phyloP scores from a whole-genome alignment of 768 basidiomycete species.

The Tulasnella sp. region DNA sequence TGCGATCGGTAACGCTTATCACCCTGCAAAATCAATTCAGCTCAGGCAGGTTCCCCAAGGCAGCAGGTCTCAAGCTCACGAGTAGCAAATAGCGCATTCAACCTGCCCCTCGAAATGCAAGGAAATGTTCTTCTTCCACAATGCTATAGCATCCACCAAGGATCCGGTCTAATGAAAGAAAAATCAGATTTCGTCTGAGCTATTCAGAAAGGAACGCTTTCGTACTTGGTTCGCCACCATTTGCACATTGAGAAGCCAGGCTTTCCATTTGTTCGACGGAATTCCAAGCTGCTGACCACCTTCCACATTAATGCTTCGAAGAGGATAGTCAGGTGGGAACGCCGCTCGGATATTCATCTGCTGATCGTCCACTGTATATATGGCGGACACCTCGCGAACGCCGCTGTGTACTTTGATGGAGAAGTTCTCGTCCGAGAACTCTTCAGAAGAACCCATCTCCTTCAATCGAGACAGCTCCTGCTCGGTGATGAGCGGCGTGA shows the following conservation, averaged over 20 bases:
- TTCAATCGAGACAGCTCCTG: conserved; percentile 70
- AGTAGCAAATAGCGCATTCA: conserved; percentile 95
- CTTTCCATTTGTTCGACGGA: conserved; percentile 79
- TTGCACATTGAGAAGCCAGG: conserved; percentile 76
- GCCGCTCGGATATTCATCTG: conserved; percentile 77
- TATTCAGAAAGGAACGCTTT: conserved; percentile 27
- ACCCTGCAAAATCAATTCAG: conserved; percentile 39
- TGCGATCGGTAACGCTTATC: conserved; percentile 80
- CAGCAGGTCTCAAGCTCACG: conserved; percentile 37
- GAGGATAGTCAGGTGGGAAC: conserved; percentile 83
- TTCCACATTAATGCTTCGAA: conserved; percentile 77
- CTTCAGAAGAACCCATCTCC: conserved; percentile 39
- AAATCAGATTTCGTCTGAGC: background rate
- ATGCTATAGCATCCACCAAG: conserved; percentile 71
- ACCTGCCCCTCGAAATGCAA: conserved; percentile 92
- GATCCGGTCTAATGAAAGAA: conserved; percentile 65
- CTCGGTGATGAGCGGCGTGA: conserved; percentile 80
- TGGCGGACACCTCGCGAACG: conserved; percentile 70
- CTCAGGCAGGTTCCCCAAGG: background rate
- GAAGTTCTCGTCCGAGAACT: conserved; percentile 63
- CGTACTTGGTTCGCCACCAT: conserved; percentile 72
- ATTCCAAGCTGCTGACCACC: conserved; percentile 80
- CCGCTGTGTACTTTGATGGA: conserved; percentile 62
- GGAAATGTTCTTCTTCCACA: conserved; percentile 91
- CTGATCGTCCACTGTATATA: conserved; percentile 87